Percentiles rank a stretch among this genome's conserved stretches.
These are phyloP conservation scores for Aspergillus phoenicis DNA, from an alignment of 2,329 filamentous ascomycete genomes.

Conservation along the genomic window DNA sequence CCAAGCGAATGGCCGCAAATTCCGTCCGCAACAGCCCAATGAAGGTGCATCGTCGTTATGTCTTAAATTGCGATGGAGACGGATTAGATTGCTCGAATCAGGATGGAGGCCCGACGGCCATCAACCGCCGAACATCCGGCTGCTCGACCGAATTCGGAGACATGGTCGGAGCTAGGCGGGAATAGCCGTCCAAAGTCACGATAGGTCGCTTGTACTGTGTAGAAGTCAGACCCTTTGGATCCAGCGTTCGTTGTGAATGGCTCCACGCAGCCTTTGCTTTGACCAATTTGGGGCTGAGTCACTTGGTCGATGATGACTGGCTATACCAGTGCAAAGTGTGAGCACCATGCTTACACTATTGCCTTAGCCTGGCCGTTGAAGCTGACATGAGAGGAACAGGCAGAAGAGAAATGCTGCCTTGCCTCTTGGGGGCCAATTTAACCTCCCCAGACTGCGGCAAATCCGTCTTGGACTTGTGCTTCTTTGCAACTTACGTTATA, in stretches of 20 bases:
- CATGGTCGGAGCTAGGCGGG: background rate
- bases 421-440: background rate
- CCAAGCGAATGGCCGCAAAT: background rate
- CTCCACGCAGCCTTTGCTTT: background rate
- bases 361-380: background rate
- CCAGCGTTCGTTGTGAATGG: background rate
- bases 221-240: background rate
- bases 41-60: background rate
- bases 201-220: background rate
- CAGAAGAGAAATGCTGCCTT: background rate
- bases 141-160: background rate
- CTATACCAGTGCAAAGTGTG: background rate
- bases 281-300: background rate
- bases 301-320: background rate
- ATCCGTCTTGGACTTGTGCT: background rate
- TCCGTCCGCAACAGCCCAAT: background rate
- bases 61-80: background rate
- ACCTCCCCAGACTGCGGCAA: background rate
- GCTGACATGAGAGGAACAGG: background rate
- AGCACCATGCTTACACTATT: background rate
- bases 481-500: background rate
- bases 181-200: background rate
- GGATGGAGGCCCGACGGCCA: background rate
- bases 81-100: background rate
- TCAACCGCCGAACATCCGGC: background rate